Conservation (phyloP, 441 rosid genomes). For the Gossypium gossypioides region DNA sequence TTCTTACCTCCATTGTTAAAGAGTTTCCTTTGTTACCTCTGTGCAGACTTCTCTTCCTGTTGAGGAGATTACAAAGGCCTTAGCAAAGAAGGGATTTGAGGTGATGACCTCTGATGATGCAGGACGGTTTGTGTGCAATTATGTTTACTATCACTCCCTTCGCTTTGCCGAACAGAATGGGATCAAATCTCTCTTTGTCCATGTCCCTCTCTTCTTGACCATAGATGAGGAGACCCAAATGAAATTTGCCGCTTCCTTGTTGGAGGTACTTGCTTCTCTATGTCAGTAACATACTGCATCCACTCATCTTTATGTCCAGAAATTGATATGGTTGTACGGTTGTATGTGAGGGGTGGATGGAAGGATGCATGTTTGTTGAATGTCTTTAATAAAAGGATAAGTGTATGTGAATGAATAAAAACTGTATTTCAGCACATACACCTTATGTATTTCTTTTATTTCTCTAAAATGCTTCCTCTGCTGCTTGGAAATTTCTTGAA, state of each 20-base stretch:
- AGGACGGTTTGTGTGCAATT: slow-evolving; percentile 94
- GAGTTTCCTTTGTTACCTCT: neutral
- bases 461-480: neutral
- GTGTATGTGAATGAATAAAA: slow-evolving; percentile 25
- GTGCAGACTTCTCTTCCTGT: slow-evolving; percentile 72
- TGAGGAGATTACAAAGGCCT: slow-evolving; percentile 49
- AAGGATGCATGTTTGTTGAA: slow-evolving; percentile 15
- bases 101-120: slow-evolving; percentile 83
- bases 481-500: slow-evolving; percentile 9
- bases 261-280: slow-evolving; percentile 76
- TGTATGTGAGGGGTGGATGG: slow-evolving; percentile 20
- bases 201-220: slow-evolving; percentile 81
- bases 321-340: slow-evolving; percentile 13
- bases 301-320: slow-evolving; percentile 15
- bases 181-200: slow-evolving; percentile 72
- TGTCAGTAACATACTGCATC: slow-evolving; percentile 33
- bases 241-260: slow-evolving; percentile 69
- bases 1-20: neutral
- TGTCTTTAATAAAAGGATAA: slow-evolving; percentile 26
- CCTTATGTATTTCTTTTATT: slow-evolving; percentile 17
- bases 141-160: slow-evolving; percentile 86
- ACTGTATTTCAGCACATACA: slow-evolving; percentile 17
- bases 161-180: slow-evolving; percentile 75
- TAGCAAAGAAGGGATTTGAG: slow-evolving; percentile 63
- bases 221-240: slow-evolving; percentile 82